phyloP scores from a whole-genome alignment of 2,329 filamentous ascomycete species.

The Penicillium freii region DNA sequence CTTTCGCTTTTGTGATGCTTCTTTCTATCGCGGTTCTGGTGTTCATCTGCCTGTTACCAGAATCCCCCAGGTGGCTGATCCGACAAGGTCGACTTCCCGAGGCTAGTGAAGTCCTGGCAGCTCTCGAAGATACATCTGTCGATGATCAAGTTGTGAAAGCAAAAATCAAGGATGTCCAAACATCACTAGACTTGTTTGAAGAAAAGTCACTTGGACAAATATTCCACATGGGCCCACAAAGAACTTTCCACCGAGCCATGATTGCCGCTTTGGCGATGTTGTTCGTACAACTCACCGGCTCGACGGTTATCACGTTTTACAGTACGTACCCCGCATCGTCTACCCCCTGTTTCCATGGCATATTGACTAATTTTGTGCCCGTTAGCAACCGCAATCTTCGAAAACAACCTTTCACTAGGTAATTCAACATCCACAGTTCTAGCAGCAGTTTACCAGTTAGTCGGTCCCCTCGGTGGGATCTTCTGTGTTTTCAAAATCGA shows the following conservation, averaged over 20 bases:
- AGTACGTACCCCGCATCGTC: conserved; percentile 9
- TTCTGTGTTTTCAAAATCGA: conserved; percentile 23
- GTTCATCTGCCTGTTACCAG: conserved; percentile 16
- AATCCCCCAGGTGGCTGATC: conserved; percentile 25
- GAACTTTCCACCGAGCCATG: conserved; percentile 20
- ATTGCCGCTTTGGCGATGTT: conserved; percentile 16
- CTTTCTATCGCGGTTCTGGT: conserved; percentile 14
- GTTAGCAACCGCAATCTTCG: conserved; percentile 22
- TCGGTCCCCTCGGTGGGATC: conserved; percentile 19
- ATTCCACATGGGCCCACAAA: conserved; percentile 22
- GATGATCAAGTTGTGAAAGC: conserved; percentile 10
- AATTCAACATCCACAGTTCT: conserved; percentile 22
- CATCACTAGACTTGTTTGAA: conserved; percentile 14
- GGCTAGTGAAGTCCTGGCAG: conserved; percentile 18
- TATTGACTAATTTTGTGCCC: not conserved
- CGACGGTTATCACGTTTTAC: conserved; percentile 24
- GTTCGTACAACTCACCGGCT: conserved; percentile 21
- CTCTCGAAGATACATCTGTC: conserved; percentile 9
- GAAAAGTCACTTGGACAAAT: conserved; percentile 12
- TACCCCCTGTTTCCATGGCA: not conserved
- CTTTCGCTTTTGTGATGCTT: conserved; percentile 20
- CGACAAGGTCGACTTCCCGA: conserved; percentile 15
- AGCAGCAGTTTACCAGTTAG: conserved; percentile 21
- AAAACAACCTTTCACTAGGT: conserved; percentile 18
- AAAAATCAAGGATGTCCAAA: conserved; percentile 20